Percentiles rank a stretch among this genome's conserved stretches.
Conservation (phyloP, 2,329 filamentous ascomycete species). For the Colletotrichum limetticola region DNA sequence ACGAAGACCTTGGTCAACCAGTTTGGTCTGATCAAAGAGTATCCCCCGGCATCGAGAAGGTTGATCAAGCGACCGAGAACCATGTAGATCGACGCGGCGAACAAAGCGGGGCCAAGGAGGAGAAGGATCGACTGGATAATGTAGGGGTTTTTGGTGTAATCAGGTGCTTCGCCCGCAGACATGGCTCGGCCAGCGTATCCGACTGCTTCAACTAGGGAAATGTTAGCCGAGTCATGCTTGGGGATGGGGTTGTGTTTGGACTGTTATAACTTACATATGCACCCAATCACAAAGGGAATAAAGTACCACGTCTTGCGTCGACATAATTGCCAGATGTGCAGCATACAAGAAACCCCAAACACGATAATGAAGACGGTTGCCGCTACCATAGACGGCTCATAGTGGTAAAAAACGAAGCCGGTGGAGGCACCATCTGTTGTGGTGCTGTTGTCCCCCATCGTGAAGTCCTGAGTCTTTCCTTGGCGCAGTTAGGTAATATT, state of each 20-base stretch:
- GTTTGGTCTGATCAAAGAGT: slow-evolving; percentile 44
- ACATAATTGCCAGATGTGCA: slow-evolving; percentile 53
- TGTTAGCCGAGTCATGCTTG: neutral
- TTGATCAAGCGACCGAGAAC: slow-evolving; percentile 55
- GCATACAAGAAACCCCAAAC: slow-evolving; percentile 50
- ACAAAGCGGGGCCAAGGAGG: slow-evolving; percentile 58
- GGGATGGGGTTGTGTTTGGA: neutral
- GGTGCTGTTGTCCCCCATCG: slow-evolving; percentile 18
- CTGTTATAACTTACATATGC: slow-evolving; percentile 54
- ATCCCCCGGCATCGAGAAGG: slow-evolving; percentile 47
- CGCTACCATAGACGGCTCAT: slow-evolving; percentile 55
- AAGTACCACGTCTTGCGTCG: slow-evolving; percentile 61
- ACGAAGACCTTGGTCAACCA: slow-evolving; percentile 68
- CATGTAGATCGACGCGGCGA: slow-evolving; percentile 64
- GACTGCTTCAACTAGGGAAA: slow-evolving; percentile 54
- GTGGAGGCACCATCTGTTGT: neutral
- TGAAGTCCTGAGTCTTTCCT: neutral
- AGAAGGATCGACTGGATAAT: slow-evolving; percentile 55
- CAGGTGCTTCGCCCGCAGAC: slow-evolving; percentile 53
- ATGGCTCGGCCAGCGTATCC: slow-evolving; percentile 63
- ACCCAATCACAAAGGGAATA: slow-evolving; percentile 63
- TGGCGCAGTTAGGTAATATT: neutral
- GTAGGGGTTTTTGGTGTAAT: slow-evolving; percentile 50
- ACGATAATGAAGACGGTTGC: slow-evolving; percentile 55
- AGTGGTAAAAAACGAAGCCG: slow-evolving; percentile 53